These are phyloP conservation scores for Bolboschoenus planiculmis DNA, from an alignment of 176 grass and related monocot species.

Conservation along the genomic window DNA sequence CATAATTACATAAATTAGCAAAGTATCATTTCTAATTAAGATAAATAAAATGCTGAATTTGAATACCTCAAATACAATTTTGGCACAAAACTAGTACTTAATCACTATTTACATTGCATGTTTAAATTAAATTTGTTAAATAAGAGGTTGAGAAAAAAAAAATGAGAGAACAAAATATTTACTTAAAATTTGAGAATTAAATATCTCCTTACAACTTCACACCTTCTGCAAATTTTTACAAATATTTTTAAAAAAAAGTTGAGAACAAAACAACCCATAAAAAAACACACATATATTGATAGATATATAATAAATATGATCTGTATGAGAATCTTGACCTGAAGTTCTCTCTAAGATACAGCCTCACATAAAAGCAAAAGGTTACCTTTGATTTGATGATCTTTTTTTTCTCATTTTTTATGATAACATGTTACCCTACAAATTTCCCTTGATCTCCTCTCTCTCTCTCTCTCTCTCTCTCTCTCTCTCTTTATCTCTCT, in stretches of 20 bases:
- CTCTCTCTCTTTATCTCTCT: too few species aligned
- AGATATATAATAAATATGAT: too few species aligned
- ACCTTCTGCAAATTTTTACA: too few species aligned
- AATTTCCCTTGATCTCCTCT: background rate
- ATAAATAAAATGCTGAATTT: background rate
- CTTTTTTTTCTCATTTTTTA: background rate
- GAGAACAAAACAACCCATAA: constrained; percentile 30
- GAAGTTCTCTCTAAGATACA: constrained; percentile 51
- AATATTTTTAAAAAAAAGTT: constrained; percentile 18
- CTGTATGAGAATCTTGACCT: constrained; percentile 94
- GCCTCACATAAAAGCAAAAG: constrained; percentile 22
- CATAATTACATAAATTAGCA: background rate
- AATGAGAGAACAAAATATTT: too few species aligned
- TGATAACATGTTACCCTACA: constrained; percentile 25
- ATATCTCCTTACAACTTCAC: too few species aligned
- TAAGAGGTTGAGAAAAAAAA: background rate
- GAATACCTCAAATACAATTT: background rate
- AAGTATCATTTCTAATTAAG: background rate
- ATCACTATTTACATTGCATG: too few species aligned
- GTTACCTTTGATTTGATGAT: constrained; percentile 33
- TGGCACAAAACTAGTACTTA: too few species aligned
- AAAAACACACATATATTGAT: constrained; percentile 51
- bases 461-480: too few species aligned
- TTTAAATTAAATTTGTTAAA: background rate
- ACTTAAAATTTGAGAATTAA: too few species aligned